Evolutionary conservation across 495 filamentous ascomycete species (phyloP).

Genomic region (Rostrohypoxylon terebratum): DNA sequence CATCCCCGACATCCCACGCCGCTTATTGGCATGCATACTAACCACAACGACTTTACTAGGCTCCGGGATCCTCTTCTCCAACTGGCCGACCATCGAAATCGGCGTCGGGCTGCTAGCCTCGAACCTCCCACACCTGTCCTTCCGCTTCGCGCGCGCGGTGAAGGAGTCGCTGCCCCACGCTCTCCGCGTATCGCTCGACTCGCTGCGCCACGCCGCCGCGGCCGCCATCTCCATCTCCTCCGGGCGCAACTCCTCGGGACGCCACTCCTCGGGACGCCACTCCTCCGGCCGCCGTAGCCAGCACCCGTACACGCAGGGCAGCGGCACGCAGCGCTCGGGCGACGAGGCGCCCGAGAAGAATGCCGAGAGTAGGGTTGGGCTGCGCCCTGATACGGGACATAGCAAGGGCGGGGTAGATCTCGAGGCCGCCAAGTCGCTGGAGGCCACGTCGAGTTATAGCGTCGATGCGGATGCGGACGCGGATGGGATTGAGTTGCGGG

Average conservation of each 20-base stretch:
- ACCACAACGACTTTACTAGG: neutral
- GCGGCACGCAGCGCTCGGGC: neutral
- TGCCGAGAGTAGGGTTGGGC: neutral
- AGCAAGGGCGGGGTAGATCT: neutral
- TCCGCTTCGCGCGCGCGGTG: constrained; percentile 7
- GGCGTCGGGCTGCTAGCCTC: constrained; percentile 22
- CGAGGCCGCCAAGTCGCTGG: neutral
- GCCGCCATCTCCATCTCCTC: neutral
- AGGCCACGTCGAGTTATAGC: neutral
- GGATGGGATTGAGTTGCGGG: neutral
- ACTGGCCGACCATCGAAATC: constrained; percentile 24
- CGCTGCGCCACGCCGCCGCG: neutral
- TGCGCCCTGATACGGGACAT: neutral
- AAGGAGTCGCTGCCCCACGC: neutral
- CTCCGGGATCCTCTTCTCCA: constrained; percentile 6
- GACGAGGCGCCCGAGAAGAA: neutral
- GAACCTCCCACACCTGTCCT: constrained; percentile 25
- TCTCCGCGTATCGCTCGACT: neutral
- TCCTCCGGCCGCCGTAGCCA: neutral
- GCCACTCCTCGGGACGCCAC: neutral
- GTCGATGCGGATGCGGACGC: neutral
- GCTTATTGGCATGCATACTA: neutral
- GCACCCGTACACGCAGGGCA: neutral
- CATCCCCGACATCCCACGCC: neutral
- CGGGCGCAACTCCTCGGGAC: neutral